Base-by-base conservation (phyloP, 306 rosid species). In the Prunus dulcis region DNA sequence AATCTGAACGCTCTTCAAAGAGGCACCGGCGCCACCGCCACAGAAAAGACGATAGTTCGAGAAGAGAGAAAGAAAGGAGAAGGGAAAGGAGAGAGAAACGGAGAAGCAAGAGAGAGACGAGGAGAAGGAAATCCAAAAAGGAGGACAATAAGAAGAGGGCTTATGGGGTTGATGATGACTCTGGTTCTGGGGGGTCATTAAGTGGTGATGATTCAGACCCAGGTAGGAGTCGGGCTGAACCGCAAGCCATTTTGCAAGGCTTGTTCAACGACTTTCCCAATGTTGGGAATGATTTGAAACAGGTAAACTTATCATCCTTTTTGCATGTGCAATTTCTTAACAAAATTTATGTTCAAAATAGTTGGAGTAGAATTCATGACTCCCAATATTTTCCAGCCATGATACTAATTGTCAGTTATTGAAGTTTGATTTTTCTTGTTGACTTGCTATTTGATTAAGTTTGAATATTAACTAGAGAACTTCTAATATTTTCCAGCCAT, bases 261-360 rank as follows among this genome's bases (percentile, higher is more conserved):
- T 78, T 94, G 87, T 77, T 91, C 88, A 81, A 32, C 17, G 86
- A 86, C 69, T 94, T 94, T 51, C 97, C 97, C 62, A 85, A 83
- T 52, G 93, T 85, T 60, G 93, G 85, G 76, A 85, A 78, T 78
- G 96, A 94, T 71, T 86, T 94, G 83, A 86, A 82, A 60, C 91
- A 82, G 98, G 98, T 94, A 64, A 19, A 60, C 12, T 30, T 9
- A 5, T 38, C 11, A 5, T 52, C 22, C 9, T 22, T 49, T 55
- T 66, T 27, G 75, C 20, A 13, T 52, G 58, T 52, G 58, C 5
- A 14, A 25, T 23, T 47, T 47, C 51, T 10, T 13, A 47, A 12
- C 4, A 47, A 13, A 47, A 12, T 46, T 46, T 46, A 11, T 55
- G 27, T 55, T 80, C 19, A 27, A 11, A 30, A 50, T 56, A 65